Base-by-base conservation (phyloP, 768 basidiomycete species). In the Boletales sp. region DNA sequence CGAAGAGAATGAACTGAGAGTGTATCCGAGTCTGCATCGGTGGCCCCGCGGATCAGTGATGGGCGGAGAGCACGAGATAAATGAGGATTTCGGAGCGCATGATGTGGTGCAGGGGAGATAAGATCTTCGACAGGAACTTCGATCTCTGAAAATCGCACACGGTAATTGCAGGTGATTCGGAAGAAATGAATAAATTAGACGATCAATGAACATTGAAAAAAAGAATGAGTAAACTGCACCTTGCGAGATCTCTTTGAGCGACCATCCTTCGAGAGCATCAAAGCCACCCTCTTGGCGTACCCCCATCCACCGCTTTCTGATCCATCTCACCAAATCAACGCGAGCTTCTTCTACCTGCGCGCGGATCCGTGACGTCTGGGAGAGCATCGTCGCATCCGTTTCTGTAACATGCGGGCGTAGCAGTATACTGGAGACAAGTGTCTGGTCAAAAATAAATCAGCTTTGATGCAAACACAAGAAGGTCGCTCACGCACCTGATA, bases 201-300 rank as follows among this genome's bases (percentile, higher is more conserved):
- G 11, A 19, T 46, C 9, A 21, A 32, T 44, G 34, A 44, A 33
- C 11, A 31, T n/a, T 36, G 14, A 14, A 40, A 33, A 2, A 30
- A 44, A 35, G 12, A 5, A 21, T 17, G 43, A 41, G 30, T 31
- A 21, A 31, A 38, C 19, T 57, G 13, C 33, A 68, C 68, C 68
- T 55, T 66, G 68, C 4, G 68, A 66, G 36, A 98, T 91, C 62
- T 97, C 95, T 64, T 91, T 86, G 47, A 94, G 65, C 0, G 87
- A 83, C 91, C 92, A 96, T 5, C 77, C 78, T 43, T 95, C 91
- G n/a, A 98, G 74, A 5, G 70, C 63, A 44, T 87, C 84, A 58
- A 97, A 95, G 0, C 89, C 90, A n/a, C 82, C 80, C 44, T 83
- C 82, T 43, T 86, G 81, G 12, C 86, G 77, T 28, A 93, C 79